A percentile compares a stretch with the other conserved stretches of the same genome.
These are phyloP conservation scores for Cordyceps javanica DNA, from an alignment of 2,329 filamentous ascomycete species.

Conservation along the genomic window DNA sequence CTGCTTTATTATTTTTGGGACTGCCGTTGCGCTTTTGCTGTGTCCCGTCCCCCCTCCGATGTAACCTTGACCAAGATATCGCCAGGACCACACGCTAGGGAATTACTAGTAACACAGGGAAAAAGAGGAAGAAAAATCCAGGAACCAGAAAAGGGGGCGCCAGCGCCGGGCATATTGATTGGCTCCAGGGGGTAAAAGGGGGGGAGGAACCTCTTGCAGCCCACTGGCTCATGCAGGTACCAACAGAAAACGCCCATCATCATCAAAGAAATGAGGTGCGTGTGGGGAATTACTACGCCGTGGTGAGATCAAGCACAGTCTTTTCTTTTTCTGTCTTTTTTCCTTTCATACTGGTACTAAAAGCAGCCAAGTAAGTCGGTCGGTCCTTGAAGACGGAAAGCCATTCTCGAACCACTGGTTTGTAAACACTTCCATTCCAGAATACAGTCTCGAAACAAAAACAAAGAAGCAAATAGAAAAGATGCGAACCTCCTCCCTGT, in stretches of 20 bases:
- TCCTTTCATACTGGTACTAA: background rate
- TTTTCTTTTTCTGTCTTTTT: background rate
- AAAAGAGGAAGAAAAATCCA: background rate
- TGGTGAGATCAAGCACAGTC: background rate
- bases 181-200: background rate
- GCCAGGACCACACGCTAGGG: background rate
- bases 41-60: background rate
- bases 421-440: background rate
- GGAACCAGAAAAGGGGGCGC: constrained; percentile 1
- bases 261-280: constrained; percentile 13
- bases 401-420: background rate
- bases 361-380: background rate
- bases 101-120: background rate
- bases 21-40: background rate
- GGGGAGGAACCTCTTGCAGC: too few relatives aligned
- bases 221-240: constrained; percentile 11
- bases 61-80: constrained; percentile 1
- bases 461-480: background rate
- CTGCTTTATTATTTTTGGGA: background rate
- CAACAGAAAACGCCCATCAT: constrained; percentile 1
- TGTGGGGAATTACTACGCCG: background rate
- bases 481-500: background rate
- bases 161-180: background rate
- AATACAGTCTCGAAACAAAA: background rate
- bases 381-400: background rate